A percentile compares a stretch with the other conserved stretches of the same genome.
Evolutionary conservation across 441 rosid species (phyloP).

Genomic region (Erodium chrysanthum): DNA sequence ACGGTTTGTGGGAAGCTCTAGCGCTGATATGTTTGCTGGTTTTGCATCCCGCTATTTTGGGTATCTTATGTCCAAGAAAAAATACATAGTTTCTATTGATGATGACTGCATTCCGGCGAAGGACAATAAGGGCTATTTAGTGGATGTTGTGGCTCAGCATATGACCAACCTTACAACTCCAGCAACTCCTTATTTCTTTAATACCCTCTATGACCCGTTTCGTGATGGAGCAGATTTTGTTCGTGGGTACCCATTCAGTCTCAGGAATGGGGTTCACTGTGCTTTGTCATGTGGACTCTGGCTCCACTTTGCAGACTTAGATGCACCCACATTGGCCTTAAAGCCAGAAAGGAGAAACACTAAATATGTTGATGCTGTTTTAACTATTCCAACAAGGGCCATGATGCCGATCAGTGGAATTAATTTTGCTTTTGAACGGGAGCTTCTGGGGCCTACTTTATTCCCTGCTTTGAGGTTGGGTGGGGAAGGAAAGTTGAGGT

Average conservation of each 20-base stretch:
- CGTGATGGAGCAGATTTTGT: conserved; percentile 82
- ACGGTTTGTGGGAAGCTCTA: conserved; percentile 43
- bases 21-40: conserved; percentile 56
- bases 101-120: conserved; percentile 83
- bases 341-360: conserved; percentile 62
- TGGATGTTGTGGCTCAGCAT: conserved; percentile 77
- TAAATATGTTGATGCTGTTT: conserved; percentile 71
- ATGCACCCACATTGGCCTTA: conserved; percentile 94
- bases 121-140: conserved; percentile 48
- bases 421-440: conserved; percentile 76
- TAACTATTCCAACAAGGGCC: conserved; percentile 61
- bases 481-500: conserved; percentile 78
- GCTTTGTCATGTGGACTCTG: conserved; percentile 87
- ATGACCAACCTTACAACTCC: conserved; percentile 55
- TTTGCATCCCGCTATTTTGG: conserved; percentile 89
- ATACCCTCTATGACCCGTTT: conserved; percentile 82
- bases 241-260: conserved; percentile 94
- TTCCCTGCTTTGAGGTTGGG: conserved; percentile 64
- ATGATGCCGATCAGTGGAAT: conserved; percentile 81
- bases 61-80: conserved; percentile 68
- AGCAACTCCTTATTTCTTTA: conserved; percentile 89
- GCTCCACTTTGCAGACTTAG: conserved; percentile 83
- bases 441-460: conserved; percentile 61
- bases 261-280: conserved; percentile 68
- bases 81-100: conserved; percentile 68